Evolutionary conservation across 495 filamentous ascomycete species (phyloP), one percentile per base, ranked within the genome.

Genomic region (Neurospora pannonica): DNA sequence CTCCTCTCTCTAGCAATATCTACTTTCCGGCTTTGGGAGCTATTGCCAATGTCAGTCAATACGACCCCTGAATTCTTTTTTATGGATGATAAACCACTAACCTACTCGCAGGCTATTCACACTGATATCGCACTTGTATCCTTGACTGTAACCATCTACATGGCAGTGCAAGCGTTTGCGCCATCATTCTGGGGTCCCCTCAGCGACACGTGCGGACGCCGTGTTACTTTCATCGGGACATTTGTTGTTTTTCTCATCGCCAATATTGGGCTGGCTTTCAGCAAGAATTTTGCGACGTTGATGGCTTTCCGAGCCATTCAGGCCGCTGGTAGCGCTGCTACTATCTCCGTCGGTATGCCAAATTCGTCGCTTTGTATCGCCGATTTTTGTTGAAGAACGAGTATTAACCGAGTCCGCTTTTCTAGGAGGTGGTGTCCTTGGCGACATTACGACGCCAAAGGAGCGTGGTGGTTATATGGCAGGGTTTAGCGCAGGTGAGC

Each of bases 381-480:
- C 19, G 17, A 43, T 43, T n/a, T n/a, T 1, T 19, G 19, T n/a
- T n/a, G 42, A 43, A 43, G 17, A 43, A 9, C 2, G 17, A 43
- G 42, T 7, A 43, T n/a, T 43, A 43, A 43, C 42, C 0, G 6
- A 8, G 19, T 43, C 19, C 0, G 2, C 8, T 43, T 43, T 3
- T n/a, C 0, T 1, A 43, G 42, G 79, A 81, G 28, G 82, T 85
- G 88, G 86, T 1, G 86, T 89, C 21, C 82, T 88, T 39, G 85
- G 85, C 0, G 88, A 90, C 37, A 85, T 90, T 40, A 79, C 83
- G 1, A 86, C 86, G 0, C 73, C 80, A 3, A 84, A 81, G 38
- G 86, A 89, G 13, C 83, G 88, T 7, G 87, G 88, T 3, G 84
- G 84, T 1, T 87, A 84, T 71, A 83, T 89, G 80, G 87, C 87